A percentile compares a stretch with the other conserved stretches of the same genome.
Conservation (phyloP, 2,329 filamentous ascomycete genomes). For the Phaeosphaeriaceae sp. region DNA sequence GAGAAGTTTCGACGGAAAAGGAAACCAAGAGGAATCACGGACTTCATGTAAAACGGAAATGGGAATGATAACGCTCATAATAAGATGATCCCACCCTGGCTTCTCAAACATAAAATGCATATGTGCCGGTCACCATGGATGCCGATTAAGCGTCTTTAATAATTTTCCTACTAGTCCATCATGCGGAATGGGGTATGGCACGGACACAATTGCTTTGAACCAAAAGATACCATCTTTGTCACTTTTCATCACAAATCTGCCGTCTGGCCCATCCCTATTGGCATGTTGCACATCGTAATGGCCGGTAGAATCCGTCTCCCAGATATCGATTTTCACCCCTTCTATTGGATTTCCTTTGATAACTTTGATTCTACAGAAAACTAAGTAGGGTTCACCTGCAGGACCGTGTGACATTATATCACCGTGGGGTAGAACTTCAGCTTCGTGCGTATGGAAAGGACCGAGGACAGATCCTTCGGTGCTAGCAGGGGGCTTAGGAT, state of each 20-base stretch:
- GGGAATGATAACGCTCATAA: constrained; percentile 71
- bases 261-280: constrained; percentile 67
- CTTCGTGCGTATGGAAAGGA: constrained; percentile 84
- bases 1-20: no score
- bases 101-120: constrained; percentile 70
- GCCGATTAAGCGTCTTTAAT: constrained; percentile 33
- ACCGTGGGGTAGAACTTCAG: constrained; percentile 63
- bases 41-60: no score
- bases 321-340: constrained; percentile 77
- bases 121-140: constrained; percentile 46
- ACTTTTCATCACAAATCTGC: constrained; percentile 71
- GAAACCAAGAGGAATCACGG: no score
- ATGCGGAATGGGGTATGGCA: constrained; percentile 82
- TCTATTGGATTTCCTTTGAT: constrained; percentile 66
- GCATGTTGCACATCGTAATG: constrained; percentile 82
- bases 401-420: constrained; percentile 70
- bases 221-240: constrained; percentile 78
- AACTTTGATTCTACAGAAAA: constrained; percentile 73
- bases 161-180: constrained; percentile 71
- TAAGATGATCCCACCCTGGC: constrained; percentile 67
- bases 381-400: constrained; percentile 71
- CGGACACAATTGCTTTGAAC: constrained; percentile 84
- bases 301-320: constrained; percentile 81
- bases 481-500: constrained; percentile 72
- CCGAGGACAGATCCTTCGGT: constrained; percentile 83